Percentiles rank a stretch among this genome's conserved stretches.
Evolutionary conservation across 352 stramenopile genomes (phyloP).

Genomic region (Globisporangium solare): DNA sequence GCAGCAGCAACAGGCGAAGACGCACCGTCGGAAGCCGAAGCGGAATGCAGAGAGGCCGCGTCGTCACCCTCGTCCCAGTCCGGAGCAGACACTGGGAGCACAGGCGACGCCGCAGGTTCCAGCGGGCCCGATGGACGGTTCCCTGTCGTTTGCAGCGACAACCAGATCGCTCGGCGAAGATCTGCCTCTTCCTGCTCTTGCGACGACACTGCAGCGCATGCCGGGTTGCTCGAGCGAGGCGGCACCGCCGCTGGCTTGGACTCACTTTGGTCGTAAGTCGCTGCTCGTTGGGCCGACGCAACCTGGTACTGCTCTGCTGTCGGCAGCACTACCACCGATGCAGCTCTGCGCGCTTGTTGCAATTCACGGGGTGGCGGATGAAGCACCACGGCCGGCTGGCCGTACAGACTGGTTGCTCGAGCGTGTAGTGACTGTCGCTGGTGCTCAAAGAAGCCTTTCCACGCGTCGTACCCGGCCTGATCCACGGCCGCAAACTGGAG

Average conservation of each 20-base stretch:
- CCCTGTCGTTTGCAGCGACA: constrained; percentile 39
- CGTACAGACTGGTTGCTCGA: constrained; percentile 4
- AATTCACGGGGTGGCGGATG: neutral
- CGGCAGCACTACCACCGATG: neutral
- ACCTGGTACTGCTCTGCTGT: neutral
- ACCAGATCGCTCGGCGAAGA: constrained; percentile 44
- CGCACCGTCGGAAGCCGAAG: neutral
- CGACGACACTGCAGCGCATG: neutral
- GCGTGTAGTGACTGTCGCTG: constrained; percentile 32
- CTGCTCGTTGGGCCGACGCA: neutral
- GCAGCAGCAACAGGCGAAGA: constrained; percentile 3
- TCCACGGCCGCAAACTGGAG: constrained; percentile 61
- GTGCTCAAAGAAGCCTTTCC: constrained; percentile 55
- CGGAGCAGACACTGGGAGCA: constrained; percentile 34
- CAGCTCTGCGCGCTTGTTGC: neutral
- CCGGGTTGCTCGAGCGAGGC: neutral
- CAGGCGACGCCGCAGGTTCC: constrained; percentile 11
- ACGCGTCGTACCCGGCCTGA: constrained; percentile 36
- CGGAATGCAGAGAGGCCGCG: neutral
- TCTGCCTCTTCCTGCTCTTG: constrained; percentile 42
- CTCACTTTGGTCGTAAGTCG: constrained; percentile 1
- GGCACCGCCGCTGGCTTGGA: neutral
- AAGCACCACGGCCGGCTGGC: constrained; percentile 1
- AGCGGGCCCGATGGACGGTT: neutral
- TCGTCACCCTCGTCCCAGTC: constrained; percentile 34